phyloP scores from a whole-genome alignment of 2,329 filamentous ascomycete genomes.

The Alternaria arborescens region DNA sequence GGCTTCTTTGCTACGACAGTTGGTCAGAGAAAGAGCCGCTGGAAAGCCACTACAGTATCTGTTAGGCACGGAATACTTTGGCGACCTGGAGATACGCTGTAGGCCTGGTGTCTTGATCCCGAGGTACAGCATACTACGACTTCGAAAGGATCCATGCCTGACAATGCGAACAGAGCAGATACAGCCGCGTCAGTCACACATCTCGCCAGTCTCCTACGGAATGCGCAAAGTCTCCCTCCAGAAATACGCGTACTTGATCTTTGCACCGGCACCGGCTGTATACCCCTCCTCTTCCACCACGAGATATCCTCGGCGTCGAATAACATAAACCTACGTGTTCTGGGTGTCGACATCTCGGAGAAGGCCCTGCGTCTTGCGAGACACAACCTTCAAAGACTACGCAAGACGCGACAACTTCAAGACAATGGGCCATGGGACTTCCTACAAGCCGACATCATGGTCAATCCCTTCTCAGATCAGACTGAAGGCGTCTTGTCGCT shows the following conservation, averaged over 20 bases:
- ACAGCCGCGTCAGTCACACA: slow-evolving; percentile 53
- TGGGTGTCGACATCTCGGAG: slow-evolving; percentile 77
- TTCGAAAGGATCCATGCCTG: slow-evolving; percentile 12
- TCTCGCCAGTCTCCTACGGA: slow-evolving; percentile 41
- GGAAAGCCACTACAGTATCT: slow-evolving; percentile 90
- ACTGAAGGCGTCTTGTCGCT: slow-evolving; percentile 19
- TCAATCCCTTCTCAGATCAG: slow-evolving; percentile 59
- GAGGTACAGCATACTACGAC: slow-evolving; percentile 57
- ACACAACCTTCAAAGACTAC: slow-evolving; percentile 65
- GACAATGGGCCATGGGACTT: slow-evolving; percentile 55
- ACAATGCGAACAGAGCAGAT: slow-evolving; percentile 51
- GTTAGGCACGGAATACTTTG: slow-evolving; percentile 88
- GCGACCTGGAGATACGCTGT: slow-evolving; percentile 80
- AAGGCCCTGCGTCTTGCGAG: slow-evolving; percentile 71
- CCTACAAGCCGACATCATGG: slow-evolving; percentile 55
- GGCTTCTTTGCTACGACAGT: slow-evolving; percentile 31
- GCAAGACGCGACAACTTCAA: slow-evolving; percentile 15
- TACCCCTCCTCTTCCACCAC: slow-evolving; percentile 77
- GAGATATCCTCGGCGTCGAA: slow-evolving; percentile 57
- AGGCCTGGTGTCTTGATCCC: slow-evolving; percentile 84
- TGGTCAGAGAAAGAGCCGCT: slow-evolving; percentile 53
- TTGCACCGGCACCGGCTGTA: slow-evolving; percentile 92
- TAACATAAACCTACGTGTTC: slow-evolving; percentile 57
- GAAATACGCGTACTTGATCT: slow-evolving; percentile 77
- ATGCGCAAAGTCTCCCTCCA: slow-evolving; percentile 29